Evolutionary conservation across 768 basidiomycete species (phyloP).

Genomic region (Pisolithus orientalis): DNA sequence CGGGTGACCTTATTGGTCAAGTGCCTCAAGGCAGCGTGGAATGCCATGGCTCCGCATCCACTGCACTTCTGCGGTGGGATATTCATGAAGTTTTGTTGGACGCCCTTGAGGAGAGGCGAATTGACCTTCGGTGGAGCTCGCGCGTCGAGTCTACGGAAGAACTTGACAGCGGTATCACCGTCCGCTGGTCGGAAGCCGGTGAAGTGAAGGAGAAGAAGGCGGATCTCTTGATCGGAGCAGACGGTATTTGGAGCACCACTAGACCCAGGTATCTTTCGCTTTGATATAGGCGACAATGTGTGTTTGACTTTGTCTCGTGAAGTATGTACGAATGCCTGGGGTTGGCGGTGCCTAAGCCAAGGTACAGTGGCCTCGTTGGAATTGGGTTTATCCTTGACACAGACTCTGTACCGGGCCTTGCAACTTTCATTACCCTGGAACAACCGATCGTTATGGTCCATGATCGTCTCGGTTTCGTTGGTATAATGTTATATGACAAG

Average conservation of each 20-base stretch:
- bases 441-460: constrained; percentile 25
- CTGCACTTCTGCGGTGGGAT: constrained; percentile 23
- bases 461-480: constrained; percentile 20
- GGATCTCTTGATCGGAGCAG: constrained; percentile 27
- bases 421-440: constrained; percentile 12
- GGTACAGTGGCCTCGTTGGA: constrained; percentile 24
- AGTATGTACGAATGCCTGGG: constrained; percentile 21
- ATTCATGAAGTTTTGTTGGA: constrained; percentile 27
- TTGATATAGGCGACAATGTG: background rate
- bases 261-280: constrained; percentile 13
- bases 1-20: constrained; percentile 16
- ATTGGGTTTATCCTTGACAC: constrained; percentile 15
- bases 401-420: constrained; percentile 17
- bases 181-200: constrained; percentile 20
- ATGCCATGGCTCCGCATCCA: constrained; percentile 23
- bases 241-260: constrained; percentile 26
- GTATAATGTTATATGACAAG: constrained; percentile 23
- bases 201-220: constrained; percentile 16
- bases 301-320: constrained; percentile 1
- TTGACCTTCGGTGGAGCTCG: constrained; percentile 18
- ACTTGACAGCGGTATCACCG: constrained; percentile 17
- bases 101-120: constrained; percentile 14
- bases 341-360: constrained; percentile 13
- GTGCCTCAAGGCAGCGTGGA: constrained; percentile 21
- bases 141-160: constrained; percentile 21